Evolutionary conservation across 2,329 filamentous ascomycete species (phyloP).

Genomic region (Colletotrichum sp.): DNA sequence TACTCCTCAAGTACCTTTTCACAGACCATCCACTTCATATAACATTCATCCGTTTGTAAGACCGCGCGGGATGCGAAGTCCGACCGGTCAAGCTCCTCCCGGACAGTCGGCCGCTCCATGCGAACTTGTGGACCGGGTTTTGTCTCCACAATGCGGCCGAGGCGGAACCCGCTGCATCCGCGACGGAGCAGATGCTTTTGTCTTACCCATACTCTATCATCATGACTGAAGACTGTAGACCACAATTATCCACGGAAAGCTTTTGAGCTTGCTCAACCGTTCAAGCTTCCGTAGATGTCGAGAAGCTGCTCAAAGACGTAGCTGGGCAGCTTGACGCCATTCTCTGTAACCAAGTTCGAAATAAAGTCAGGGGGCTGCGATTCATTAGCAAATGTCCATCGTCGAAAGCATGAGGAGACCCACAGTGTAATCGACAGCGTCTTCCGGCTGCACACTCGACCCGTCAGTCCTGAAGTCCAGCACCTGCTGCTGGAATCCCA

Average conservation of each 20-base stretch:
- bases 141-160: background rate
- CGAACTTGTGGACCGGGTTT: background rate
- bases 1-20: background rate
- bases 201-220: background rate
- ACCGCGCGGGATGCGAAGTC: background rate
- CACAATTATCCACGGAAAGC: background rate
- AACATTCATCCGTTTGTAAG: background rate
- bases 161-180: background rate
- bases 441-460: conserved; percentile 47
- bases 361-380: conserved; percentile 69
- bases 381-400: conserved; percentile 26
- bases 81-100: background rate
- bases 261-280: background rate
- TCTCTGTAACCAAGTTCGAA: conserved; percentile 77
- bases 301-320: conserved; percentile 75
- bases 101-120: background rate
- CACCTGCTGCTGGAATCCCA: conserved; percentile 79
- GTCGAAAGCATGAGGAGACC: conserved; percentile 26
- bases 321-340: conserved; percentile 72
- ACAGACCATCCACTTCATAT: background rate
- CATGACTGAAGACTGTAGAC: background rate
- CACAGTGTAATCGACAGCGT: conserved; percentile 75
- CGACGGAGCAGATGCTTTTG: background rate
- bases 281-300: conserved; percentile 59
- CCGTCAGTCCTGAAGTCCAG: conserved; percentile 71